Base-by-base conservation (phyloP, 2,329 filamentous ascomycete genomes). In the Aspergillus aculeatinus region DNA sequence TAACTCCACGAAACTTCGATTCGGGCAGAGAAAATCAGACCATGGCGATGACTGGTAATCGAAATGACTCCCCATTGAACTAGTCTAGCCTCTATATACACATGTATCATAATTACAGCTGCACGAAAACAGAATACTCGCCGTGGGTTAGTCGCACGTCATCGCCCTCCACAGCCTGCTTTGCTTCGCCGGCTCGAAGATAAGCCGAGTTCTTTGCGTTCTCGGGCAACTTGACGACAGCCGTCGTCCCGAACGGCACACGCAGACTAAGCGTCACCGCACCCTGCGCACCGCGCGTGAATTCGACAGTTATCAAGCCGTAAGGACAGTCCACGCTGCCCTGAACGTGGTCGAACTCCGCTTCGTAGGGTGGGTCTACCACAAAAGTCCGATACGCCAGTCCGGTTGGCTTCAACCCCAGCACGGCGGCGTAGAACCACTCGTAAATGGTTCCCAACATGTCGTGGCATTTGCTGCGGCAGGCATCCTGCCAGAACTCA, bases 401-500 rank as follows among this genome's bases (percentile, higher is more conserved):
- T 0, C 67, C 71, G 29, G 73, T 67, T 0, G 73, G 70, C 61
- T 72, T 76, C 2, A 80, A 62, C 0, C 77, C 79, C 19, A 81
- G 58, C 2, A 77, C 75, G 0, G 73, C 74, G 27, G 72, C 71
- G 51, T 81, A 82, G 55, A 80, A 79, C 79, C 79, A 81, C 63
- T 81, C 79, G 48, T 81, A 80, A 33, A 81, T 80, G 0, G 77
- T 80, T 0, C 79, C 79, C 6, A 81, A 70, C 78, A 82, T 80
- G 63, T 81, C 79, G 62, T 82, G 79, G 51, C 79, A 79, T 75
- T 96, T 97, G 63, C 80, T 80, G 75, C 96, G 91, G 19, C 90
- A 90, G 68, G 88, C 90, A 25, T 84, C 82, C 68, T 96, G 85
- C 92, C 92, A 97, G 69, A 94, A 91, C 55, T 87, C 87, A 9